Base-by-base conservation (phyloP, 768 basidiomycete species). In the Trametes meyenii region DNA sequence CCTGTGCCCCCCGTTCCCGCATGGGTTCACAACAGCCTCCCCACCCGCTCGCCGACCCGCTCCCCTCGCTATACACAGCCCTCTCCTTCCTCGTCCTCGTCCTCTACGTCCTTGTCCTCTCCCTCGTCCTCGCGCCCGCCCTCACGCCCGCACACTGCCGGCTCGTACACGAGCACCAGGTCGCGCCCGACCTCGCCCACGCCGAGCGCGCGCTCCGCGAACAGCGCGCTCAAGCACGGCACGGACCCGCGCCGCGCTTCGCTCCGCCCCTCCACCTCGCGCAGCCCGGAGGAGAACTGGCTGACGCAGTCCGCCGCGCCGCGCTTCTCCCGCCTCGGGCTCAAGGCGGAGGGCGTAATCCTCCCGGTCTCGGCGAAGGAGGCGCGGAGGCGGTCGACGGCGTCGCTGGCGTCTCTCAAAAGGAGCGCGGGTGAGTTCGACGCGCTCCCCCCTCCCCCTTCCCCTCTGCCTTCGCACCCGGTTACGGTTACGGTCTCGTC, bases 261-360 rank as follows among this genome's bases (percentile, higher is more conserved):
- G 43, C 44, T 36, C 29, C 65, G 42, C 42, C 38, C 67, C 29
- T 60, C 46, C 19, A 57, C 62, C 24, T 63, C 66, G 14, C 64
- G 63, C 56, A 62, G 61, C 59, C 66, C 71, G 3, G 68, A 70
- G 61, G 51, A 55, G 45, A 70, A 69, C 58, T 72, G 71, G 71
- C 58, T 72, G 36, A 61, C 60, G n/a, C 43, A 56, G 26, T 58
- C 67, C 19, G 62, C 69, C 14, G 50, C 69, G 23, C 71, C 71
- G 16, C 50, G 55, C 50, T 72, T 72, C 66, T 71, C 70, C n/a
- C 63, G 71, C 0, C 58, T 69, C 19, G 62, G 69, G 3, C 58
- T 72, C 24, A 67, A 65, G 46, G 67, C 59, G 16, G 62, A 66
- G 42, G 70, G 71, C 55, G 70, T 72, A 26, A 61, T 72, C 40